Conservation (phyloP, 2,329 filamentous ascomycete species). For the Alternaria postmessia region DNA sequence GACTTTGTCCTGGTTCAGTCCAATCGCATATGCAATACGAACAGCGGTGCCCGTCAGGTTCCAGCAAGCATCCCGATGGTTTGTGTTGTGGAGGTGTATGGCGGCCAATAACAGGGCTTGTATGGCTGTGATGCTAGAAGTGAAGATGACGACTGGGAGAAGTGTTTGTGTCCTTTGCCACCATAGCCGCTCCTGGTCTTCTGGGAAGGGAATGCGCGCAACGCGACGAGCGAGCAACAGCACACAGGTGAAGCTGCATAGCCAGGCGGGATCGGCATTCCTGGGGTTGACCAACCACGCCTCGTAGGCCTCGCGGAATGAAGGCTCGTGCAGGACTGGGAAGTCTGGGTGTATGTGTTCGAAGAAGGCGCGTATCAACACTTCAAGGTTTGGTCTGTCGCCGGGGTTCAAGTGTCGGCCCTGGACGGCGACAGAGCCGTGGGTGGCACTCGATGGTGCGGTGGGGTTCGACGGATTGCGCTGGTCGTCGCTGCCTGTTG, state of each 20-base stretch:
- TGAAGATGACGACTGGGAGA: conserved; percentile 54
- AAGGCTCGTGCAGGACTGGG: conserved; percentile 54
- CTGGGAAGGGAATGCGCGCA: conserved; percentile 42
- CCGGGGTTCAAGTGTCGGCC: conserved; percentile 20
- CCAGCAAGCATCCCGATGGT: conserved; percentile 56
- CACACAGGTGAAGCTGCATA: conserved; percentile 54
- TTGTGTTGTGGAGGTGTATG: conserved; percentile 57
- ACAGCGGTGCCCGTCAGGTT: conserved; percentile 55
- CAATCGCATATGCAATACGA: conserved; percentile 56
- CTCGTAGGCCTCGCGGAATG: conserved; percentile 54
- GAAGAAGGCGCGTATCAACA: conserved; percentile 53
- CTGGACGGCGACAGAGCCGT: conserved; percentile 16
- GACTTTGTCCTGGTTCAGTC: conserved; percentile 54
- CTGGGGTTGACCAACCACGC: conserved; percentile 41
- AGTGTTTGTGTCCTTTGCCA: conserved; percentile 53
- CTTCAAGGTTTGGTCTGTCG: conserved; percentile 39
- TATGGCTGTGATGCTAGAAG: conserved; percentile 53
- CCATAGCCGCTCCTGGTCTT: conserved; percentile 53
- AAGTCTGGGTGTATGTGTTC: conserved; percentile 54
- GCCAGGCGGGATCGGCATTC: conserved; percentile 51
- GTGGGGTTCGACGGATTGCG: conserved; percentile 29
- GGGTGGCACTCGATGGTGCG: conserved; percentile 1
- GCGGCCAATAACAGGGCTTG: conserved; percentile 55
- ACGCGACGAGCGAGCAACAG: conserved; percentile 52
- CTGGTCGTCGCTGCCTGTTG: conserved; percentile 25